Conservation (phyloP, 805 yeast species). For the Lipomyces kockii region DNA sequence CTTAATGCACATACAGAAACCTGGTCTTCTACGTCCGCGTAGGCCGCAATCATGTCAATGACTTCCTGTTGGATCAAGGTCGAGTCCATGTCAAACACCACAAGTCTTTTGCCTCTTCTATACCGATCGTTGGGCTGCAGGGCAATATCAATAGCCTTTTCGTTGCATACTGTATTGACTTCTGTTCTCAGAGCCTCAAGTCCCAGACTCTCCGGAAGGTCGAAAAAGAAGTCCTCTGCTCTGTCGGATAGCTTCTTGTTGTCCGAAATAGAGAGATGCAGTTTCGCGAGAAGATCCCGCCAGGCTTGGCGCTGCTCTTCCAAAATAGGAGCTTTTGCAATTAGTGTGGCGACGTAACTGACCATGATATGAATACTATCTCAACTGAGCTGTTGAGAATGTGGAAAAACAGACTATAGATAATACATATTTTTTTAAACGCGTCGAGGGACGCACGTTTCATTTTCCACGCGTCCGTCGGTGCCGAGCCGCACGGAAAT, state of each 20-base stretch:
- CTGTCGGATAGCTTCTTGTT: conserved; percentile 22
- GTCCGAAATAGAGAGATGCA: neutral
- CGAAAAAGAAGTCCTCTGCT: conserved; percentile 23
- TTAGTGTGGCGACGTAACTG: conserved; percentile 18
- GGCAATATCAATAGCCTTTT: conserved; percentile 22
- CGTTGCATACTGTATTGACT: conserved; percentile 17
- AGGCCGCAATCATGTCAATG: conserved; percentile 91
- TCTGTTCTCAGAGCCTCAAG: conserved; percentile 13
- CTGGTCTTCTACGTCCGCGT: conserved; percentile 85
- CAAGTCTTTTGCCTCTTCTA: conserved; percentile 49
- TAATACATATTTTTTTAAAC: too few relatives aligned
- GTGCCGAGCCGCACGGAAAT: too few relatives aligned
- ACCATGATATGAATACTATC: conserved; percentile 4
- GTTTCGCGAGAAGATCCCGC: conserved; percentile 4
- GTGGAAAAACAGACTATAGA: too few relatives aligned
- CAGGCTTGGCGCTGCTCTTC: conserved; percentile 18
- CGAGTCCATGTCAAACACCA: conserved; percentile 97
- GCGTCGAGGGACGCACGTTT: too few relatives aligned
- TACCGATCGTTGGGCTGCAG: conserved; percentile 25
- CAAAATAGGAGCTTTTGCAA: conserved; percentile 12
- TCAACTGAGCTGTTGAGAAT: too few relatives aligned
- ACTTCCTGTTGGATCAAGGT: conserved; percentile 96
- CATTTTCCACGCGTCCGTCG: too few relatives aligned
- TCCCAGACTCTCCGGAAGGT: conserved; percentile 10
- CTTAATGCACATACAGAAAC: conserved; percentile 59